These are phyloP conservation scores for Eremomyces bilateralis DNA, from an alignment of 495 filamentous ascomycete genomes.

Conservation along the genomic window DNA sequence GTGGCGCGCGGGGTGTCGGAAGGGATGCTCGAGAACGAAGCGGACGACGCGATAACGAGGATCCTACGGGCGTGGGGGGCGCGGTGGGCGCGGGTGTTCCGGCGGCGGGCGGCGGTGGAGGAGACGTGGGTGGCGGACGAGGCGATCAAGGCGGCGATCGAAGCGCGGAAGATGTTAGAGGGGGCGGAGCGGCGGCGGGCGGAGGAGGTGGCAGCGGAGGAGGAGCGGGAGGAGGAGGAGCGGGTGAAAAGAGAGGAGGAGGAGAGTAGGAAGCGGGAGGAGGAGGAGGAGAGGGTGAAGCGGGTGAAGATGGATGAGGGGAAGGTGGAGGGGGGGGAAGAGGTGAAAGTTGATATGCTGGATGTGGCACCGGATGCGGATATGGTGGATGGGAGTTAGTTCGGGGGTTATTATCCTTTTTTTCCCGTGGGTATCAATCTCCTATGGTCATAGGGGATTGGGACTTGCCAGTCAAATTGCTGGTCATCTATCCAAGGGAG, in stretches of 20 bases:
- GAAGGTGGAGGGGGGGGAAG: not conserved
- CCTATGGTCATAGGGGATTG: too few relatives aligned
- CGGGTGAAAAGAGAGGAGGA: not conserved
- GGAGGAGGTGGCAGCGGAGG: not conserved
- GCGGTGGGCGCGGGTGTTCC: constrained; percentile 70
- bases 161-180: too few relatives aligned
- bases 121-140: constrained; percentile 30
- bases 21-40: constrained; percentile 38
- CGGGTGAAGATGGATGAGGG: not conserved
- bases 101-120: constrained; percentile 62
- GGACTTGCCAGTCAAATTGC: too few relatives aligned
- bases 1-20: constrained; percentile 58
- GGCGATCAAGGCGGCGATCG: constrained; percentile 7
- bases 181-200: too few relatives aligned
- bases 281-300: not conserved
- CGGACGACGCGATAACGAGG: constrained; percentile 28
- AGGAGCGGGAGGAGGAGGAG: not conserved
- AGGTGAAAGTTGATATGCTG: too few relatives aligned
- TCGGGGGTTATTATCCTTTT: too few relatives aligned
- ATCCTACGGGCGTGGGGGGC: constrained; percentile 62
- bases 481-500: too few relatives aligned
- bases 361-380: too few relatives aligned
- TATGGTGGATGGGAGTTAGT: too few relatives aligned
- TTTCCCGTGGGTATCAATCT: too few relatives aligned
- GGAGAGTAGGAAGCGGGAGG: not conserved